These are phyloP conservation scores for Exophiala oligosperma DNA, from an alignment of 2,329 filamentous ascomycete genomes.

Conservation along the genomic window DNA sequence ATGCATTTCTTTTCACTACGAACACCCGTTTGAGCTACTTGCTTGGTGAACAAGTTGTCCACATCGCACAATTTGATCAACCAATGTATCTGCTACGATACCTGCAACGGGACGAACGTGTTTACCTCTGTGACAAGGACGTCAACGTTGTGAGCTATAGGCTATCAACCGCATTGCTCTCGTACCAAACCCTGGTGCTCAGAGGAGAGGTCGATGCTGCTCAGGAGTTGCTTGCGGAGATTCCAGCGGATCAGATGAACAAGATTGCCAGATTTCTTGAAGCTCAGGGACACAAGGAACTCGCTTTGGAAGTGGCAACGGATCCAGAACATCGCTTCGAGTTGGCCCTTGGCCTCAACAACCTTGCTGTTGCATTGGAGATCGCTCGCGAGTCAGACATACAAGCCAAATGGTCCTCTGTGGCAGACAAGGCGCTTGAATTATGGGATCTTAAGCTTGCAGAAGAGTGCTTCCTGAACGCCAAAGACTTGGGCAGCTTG, in stretches of 20 bases:
- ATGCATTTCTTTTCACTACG: conserved; percentile 99
- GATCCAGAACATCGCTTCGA: conserved; percentile 97
- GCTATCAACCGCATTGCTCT: conserved; percentile 86
- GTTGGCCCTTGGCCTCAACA: conserved; percentile 76
- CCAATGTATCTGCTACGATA: conserved; percentile 95
- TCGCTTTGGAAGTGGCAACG: conserved; percentile 90
- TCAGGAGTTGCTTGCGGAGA: conserved; percentile 76
- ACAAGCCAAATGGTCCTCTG: conserved; percentile 98
- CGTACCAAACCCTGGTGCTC: conserved; percentile 95
- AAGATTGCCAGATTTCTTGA: conserved; percentile 98
- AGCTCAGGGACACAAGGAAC: conserved; percentile 94
- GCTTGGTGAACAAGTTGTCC: conserved; percentile 96
- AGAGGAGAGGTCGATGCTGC: conserved; percentile 92
- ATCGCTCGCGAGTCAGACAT: conserved; percentile 80
- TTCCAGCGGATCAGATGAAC: conserved; percentile 92
- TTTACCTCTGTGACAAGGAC: conserved; percentile 96
- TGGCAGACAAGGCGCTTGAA: conserved; percentile 85
- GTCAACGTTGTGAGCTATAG: conserved; percentile 87
- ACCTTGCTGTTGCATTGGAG: conserved; percentile 80
- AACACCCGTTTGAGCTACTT: conserved; percentile 96
- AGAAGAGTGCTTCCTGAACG: conserved; percentile 87
- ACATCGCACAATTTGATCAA: conserved; percentile 93
- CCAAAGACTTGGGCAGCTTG: conserved; percentile 85
- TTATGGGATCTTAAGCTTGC: conserved; percentile 86
- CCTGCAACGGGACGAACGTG: conserved; percentile 88